Evolutionary conservation across 2,329 filamentous ascomycete genomes (phyloP).

Genomic region (Venturia nashicola): DNA sequence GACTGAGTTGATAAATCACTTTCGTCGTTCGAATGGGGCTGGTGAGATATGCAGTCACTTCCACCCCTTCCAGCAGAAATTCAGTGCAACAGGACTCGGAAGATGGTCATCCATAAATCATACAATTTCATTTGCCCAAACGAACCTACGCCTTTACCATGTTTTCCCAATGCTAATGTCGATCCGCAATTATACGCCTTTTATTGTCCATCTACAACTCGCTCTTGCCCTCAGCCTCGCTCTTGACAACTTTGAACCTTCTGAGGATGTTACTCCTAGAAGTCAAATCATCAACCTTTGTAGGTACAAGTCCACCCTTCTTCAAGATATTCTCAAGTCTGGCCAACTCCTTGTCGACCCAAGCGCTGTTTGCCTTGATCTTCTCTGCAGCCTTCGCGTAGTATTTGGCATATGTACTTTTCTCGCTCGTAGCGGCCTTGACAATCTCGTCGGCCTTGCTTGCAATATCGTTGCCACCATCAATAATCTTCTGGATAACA

Average conservation of each 20-base stretch:
- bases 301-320: constrained; percentile 73
- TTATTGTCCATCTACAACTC: constrained; percentile 46
- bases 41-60: too few relatives aligned
- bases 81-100: too few relatives aligned
- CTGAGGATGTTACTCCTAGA: constrained; percentile 79
- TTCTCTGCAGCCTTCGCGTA: constrained; percentile 88
- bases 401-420: constrained; percentile 61
- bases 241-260: constrained; percentile 54
- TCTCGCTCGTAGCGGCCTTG: constrained; percentile 58
- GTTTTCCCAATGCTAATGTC: background rate
- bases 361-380: constrained; percentile 63
- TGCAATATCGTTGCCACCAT: constrained; percentile 47
- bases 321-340: constrained; percentile 67
- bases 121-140: background rate
- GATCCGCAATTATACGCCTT: background rate
- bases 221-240: constrained; percentile 46
- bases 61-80: too few relatives aligned
- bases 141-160: background rate
- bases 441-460: constrained; percentile 59
- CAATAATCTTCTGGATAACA: constrained; percentile 58
- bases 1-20: too few relatives aligned
- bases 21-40: too few relatives aligned
- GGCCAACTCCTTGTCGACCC: constrained; percentile 73
- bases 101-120: too few relatives aligned
- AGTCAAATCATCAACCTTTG: constrained; percentile 81